Conservation (phyloP, 2,329 filamentous ascomycete species). For the Bimuria novae-zelandiae region DNA sequence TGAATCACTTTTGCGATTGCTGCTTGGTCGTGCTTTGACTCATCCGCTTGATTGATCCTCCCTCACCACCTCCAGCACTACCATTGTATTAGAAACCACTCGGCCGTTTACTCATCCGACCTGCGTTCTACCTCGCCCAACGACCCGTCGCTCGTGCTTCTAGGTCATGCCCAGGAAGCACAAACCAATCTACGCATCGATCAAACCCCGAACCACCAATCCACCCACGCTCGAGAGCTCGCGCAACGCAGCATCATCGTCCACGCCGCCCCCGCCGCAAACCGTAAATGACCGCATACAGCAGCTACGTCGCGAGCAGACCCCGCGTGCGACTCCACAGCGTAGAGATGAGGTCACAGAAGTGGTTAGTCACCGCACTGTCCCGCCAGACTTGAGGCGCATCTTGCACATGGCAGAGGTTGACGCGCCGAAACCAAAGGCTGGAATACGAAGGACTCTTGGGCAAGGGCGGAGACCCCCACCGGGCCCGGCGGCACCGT, state of each 20-base stretch:
- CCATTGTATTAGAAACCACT: neutral
- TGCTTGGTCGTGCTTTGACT: constrained; percentile 1
- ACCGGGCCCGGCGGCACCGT: constrained; percentile 52
- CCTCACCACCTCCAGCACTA: neutral
- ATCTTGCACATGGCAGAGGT: constrained; percentile 53
- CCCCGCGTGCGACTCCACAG: constrained; percentile 45
- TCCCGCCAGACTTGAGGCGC: constrained; percentile 51
- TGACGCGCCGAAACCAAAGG: constrained; percentile 52
- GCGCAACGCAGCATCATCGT: constrained; percentile 1
- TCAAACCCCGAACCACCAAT: constrained; percentile 20
- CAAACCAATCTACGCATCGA: constrained; percentile 30
- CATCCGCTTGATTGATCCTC: constrained; percentile 6
- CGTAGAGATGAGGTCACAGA: constrained; percentile 52
- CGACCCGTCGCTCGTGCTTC: neutral
- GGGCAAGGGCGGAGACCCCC: constrained; percentile 40
- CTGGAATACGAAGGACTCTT: constrained; percentile 39
- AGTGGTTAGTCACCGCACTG: constrained; percentile 47
- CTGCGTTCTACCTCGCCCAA: neutral
- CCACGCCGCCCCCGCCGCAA: constrained; percentile 13
- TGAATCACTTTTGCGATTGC: neutral
- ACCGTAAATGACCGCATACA: constrained; percentile 55
- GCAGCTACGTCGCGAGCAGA: constrained; percentile 51
- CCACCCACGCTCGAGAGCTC: neutral
- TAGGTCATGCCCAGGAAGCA: constrained; percentile 55
- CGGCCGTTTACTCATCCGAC: neutral